Evolutionary conservation across 305 asterid species (phyloP).

Genomic region (Stenogyne calaminthoides): DNA sequence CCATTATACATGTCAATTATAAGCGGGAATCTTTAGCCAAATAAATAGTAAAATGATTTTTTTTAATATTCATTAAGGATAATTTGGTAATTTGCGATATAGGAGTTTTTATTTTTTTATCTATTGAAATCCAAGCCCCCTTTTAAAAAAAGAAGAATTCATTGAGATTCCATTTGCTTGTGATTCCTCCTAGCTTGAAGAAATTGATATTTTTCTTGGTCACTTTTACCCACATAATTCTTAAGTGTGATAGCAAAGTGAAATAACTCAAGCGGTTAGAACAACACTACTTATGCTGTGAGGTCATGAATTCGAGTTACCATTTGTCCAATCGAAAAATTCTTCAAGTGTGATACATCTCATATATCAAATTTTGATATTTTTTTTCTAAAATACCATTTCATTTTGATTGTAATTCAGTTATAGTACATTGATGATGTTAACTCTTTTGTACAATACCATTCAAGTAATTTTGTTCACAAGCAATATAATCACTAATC

Average conservation of each 20-base stretch:
- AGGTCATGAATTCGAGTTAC: no score
- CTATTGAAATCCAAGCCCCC: neutral
- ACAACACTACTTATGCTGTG: no score
- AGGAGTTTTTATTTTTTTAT: neutral
- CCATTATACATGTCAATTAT: neutral
- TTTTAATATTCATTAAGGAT: neutral
- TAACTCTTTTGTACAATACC: slow-evolving; percentile 31
- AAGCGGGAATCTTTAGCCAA: neutral
- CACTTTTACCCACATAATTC: slow-evolving; percentile 27
- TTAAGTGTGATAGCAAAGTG: slow-evolving; percentile 24
- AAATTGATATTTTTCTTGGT: slow-evolving; percentile 17
- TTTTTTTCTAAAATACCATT: neutral
- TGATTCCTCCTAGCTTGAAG: slow-evolving; percentile 4
- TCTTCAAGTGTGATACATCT: slow-evolving; percentile 27
- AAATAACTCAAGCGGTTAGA: no score
- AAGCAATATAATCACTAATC: slow-evolving; percentile 23
- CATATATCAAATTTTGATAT: neutral
- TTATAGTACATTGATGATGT: no score
- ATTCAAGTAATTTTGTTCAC: slow-evolving; percentile 22
- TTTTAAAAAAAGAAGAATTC: neutral
- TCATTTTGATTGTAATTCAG: no score
- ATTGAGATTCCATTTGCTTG: slow-evolving; percentile 29
- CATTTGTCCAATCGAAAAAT: no score
- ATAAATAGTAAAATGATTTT: neutral
- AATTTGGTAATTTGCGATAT: neutral